These are phyloP conservation scores for Pichia sp. DNA, from an alignment of 1,139 yeast genomes.

Conservation along the genomic window DNA sequence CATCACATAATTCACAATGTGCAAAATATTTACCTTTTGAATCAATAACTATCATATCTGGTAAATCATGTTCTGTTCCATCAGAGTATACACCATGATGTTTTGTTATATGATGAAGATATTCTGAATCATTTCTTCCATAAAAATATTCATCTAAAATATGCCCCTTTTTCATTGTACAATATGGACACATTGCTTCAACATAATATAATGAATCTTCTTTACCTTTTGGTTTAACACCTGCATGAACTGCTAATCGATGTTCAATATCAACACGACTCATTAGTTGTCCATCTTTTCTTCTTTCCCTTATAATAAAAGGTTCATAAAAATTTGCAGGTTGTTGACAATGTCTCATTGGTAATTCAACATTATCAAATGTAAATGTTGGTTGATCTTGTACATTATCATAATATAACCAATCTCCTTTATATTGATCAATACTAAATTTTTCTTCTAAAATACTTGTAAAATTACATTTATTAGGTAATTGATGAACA, in stretches of 20 bases:
- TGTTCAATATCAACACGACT: not conserved
- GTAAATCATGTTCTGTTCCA: constrained; percentile 25
- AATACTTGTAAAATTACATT: not conserved
- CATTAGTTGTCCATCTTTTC: constrained; percentile 6
- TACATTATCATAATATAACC: constrained; percentile 9
- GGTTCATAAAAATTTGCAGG: constrained; percentile 26
- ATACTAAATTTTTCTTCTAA: not conserved
- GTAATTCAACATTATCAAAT: constrained; percentile 8
- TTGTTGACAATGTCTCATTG: constrained; percentile 17
- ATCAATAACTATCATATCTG: constrained; percentile 15
- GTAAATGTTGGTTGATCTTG: constrained; percentile 8
- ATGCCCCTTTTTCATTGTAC: constrained; percentile 15
- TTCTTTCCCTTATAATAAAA: constrained; percentile 21
- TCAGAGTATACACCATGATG: constrained; percentile 29
- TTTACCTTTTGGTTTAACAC: constrained; percentile 1
- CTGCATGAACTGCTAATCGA: not conserved
- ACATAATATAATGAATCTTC: constrained; percentile 18
- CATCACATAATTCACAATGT: constrained; percentile 21
- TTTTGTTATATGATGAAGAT: constrained; percentile 29
- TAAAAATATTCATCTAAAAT: constrained; percentile 20
- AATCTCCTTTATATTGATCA: not conserved
- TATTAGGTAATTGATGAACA: not conserved
- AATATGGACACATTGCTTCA: constrained; percentile 29
- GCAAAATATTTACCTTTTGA: constrained; percentile 17
- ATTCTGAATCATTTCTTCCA: constrained; percentile 26